A percentile compares a stretch with the other conserved stretches of the same genome.
phyloP scores from a whole-genome alignment of 768 basidiomycete species.

The Pisolithus orientalis region DNA sequence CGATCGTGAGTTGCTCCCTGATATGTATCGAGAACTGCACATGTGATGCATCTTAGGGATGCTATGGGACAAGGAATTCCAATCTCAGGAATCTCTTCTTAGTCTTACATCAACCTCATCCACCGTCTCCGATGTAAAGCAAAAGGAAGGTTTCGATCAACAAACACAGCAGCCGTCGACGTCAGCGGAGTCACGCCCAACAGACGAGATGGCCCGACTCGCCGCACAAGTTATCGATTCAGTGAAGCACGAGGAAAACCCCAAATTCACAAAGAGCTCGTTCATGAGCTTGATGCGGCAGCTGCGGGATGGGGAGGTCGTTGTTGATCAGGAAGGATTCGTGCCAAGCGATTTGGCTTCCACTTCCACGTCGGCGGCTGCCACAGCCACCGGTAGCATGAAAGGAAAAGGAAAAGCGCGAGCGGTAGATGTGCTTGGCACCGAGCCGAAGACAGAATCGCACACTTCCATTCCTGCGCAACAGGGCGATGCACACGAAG shows the following conservation, averaged over 20 bases:
- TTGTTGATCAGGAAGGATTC: constrained; percentile 74
- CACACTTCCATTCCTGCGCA: not conserved
- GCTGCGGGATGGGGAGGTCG: constrained; percentile 70
- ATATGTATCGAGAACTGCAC: not conserved
- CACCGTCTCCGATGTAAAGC: not conserved
- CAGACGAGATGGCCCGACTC: constrained; percentile 72
- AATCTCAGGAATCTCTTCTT: constrained; percentile 44
- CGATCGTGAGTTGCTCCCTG: constrained; percentile 36
- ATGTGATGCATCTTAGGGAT: constrained; percentile 8
- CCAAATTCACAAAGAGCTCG: constrained; percentile 79
- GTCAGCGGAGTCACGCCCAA: constrained; percentile 17
- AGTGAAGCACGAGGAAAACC: constrained; percentile 69
- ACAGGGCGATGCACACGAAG: constrained; percentile 45
- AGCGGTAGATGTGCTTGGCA: constrained; percentile 23
- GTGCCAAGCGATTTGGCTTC: constrained; percentile 42
- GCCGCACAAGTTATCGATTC: constrained; percentile 74
- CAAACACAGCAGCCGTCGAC: constrained; percentile 18
- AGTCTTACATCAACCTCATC: constrained; percentile 12
- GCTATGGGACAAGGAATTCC: constrained; percentile 63
- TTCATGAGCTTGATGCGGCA: constrained; percentile 86
- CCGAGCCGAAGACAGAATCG: not conserved
- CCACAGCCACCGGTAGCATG: constrained; percentile 26
- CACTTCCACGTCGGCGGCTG: constrained; percentile 1
- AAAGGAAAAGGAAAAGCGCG: constrained; percentile 62
- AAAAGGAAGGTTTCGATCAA: constrained; percentile 5